Base-by-base conservation (phyloP, 805 yeast species). In the Yamadazyma laniorum region DNA sequence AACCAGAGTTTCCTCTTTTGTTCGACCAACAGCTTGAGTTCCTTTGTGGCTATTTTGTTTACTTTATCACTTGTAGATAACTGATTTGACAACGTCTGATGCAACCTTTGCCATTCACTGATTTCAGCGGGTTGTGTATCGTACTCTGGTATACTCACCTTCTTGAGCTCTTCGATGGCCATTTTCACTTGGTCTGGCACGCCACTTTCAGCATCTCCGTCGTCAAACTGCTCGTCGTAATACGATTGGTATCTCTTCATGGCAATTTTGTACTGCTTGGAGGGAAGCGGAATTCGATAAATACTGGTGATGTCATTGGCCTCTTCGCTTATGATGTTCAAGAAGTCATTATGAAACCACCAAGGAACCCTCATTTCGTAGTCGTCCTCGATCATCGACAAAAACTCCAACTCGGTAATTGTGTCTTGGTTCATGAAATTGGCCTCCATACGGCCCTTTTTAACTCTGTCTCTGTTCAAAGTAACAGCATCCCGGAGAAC, bases 1-100 rank as follows among this genome's bases (percentile, higher is more conserved):
- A 56, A 39, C 71, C 73, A 72, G 18, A 69, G 42, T 25, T 58
- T 51, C 25, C 77, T 56, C 29, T 63, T 63, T 28, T 59, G 56
- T 29, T 55, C 49, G 11, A 62, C 39, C 1, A 56, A 44, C 1
- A 37, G 34, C 5, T 43, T 44, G 22, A 73, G 50, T 25, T 66
- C 55, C 4, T 44, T 47, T 6, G 57, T 54, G 18, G 70, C 59
- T 6, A 70, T 38, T 39, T 63, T 54, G 38, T 69, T 65, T 17
- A 73, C 62, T 35, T 62, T 67, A 12, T 49, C 37, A 2, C 67
- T 63, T 42, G 77, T 71, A 16, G 61, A 49, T 12, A 63, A 58
- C 34, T 62, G 56, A 26, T 61, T 52, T 14, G 49, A 44, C 31
- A 74, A 51, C 4, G 50, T 47, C 3, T 52, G 53, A 37, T 68